phyloP scores from a whole-genome alignment of 2,329 filamentous ascomycete species.

The Cryphonectria radicalis region DNA sequence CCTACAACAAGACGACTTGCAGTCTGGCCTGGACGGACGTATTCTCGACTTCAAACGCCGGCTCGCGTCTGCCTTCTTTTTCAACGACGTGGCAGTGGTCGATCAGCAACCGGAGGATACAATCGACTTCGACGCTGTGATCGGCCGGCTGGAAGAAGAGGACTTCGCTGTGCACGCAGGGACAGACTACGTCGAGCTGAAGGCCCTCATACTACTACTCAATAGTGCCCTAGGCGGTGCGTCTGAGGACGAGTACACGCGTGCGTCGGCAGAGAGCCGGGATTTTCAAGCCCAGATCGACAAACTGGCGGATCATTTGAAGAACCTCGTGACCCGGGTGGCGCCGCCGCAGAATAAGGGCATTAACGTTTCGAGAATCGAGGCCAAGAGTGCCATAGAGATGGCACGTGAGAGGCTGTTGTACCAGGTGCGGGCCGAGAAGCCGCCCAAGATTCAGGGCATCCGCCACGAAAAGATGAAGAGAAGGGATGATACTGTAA shows the following conservation, averaged over 20 bases:
- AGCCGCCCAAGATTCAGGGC: slow-evolving; percentile 56
- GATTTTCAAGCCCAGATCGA: slow-evolving; percentile 76
- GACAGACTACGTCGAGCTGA: slow-evolving; percentile 72
- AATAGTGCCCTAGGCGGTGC: slow-evolving; percentile 76
- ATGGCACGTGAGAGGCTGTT: slow-evolving; percentile 74
- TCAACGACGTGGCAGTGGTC: slow-evolving; percentile 52
- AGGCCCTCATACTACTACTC: slow-evolving; percentile 68
- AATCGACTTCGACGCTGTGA: slow-evolving; percentile 49
- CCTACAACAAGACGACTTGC: slow-evolving; percentile 36
- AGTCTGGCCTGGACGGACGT: slow-evolving; percentile 28
- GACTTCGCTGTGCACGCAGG: slow-evolving; percentile 57
- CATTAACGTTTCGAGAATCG: slow-evolving; percentile 67
- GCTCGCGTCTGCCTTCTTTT: slow-evolving; percentile 68
- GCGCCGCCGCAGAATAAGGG: slow-evolving; percentile 75
- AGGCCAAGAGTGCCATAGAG: slow-evolving; percentile 78
- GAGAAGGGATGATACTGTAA: slow-evolving; percentile 42
- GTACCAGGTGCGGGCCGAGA: slow-evolving; percentile 70
- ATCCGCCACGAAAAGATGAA: slow-evolving; percentile 46
- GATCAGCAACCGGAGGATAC: slow-evolving; percentile 46
- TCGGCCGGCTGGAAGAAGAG: slow-evolving; percentile 49
- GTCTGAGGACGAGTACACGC: slow-evolving; percentile 31
- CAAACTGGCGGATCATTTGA: slow-evolving; percentile 62
- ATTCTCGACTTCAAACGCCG: slow-evolving; percentile 67
- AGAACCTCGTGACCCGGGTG: slow-evolving; percentile 64
- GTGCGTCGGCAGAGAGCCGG: slow-evolving; percentile 1